Conservation (phyloP, 352 stramenopile species). For the Sclerospora graminicola region DNA sequence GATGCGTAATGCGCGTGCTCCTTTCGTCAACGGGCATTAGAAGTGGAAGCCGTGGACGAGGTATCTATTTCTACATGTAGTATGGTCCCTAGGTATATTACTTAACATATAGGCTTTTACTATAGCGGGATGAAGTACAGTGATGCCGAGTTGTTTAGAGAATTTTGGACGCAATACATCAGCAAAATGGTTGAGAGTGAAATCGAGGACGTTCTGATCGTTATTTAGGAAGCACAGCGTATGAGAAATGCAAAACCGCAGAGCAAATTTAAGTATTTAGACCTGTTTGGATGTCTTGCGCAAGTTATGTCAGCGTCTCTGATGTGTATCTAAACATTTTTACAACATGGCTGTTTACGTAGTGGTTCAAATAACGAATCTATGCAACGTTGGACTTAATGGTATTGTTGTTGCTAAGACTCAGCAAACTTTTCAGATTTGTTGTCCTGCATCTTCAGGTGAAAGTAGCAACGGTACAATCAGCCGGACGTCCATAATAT, state of each 20-base stretch:
- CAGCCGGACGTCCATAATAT: constrained; percentile 31
- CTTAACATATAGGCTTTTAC: too few species aligned
- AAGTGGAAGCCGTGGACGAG: too few species aligned
- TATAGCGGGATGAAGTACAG: constrained; percentile 37
- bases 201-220: constrained; percentile 14
- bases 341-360: neutral
- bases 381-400: constrained; percentile 32
- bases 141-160: constrained; percentile 47
- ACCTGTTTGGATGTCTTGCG: constrained; percentile 57
- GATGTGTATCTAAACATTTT: neutral
- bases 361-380: constrained; percentile 53
- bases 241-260: constrained; percentile 23
- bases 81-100: too few species aligned
- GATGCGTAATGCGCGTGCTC: too few species aligned
- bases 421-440: constrained; percentile 47
- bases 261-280: constrained; percentile 40
- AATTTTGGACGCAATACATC: constrained; percentile 56
- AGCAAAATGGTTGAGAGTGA: constrained; percentile 40
- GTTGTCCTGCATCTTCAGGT: constrained; percentile 15
- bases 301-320: constrained; percentile 26
- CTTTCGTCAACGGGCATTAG: too few species aligned
- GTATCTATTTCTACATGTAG: too few species aligned
- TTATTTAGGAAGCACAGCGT: constrained; percentile 12
- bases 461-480: constrained; percentile 17
- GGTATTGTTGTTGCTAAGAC: constrained; percentile 65